Conservation (phyloP, 2,329 filamentous ascomycete genomes). For the Neofusicoccum sp. region DNA sequence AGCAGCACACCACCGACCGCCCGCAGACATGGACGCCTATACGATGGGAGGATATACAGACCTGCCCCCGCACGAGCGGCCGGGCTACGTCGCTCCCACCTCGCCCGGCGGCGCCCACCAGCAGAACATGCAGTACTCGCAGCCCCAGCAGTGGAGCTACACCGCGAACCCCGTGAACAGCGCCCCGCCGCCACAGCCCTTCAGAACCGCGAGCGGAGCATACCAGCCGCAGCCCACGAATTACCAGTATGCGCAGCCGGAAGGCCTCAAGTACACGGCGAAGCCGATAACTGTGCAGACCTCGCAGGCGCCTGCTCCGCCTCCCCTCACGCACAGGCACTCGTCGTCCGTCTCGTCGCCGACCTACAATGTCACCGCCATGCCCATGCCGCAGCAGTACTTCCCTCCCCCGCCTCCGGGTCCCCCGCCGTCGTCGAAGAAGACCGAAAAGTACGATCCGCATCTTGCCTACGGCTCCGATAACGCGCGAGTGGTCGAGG, state of each 20-base stretch:
- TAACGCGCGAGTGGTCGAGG: slow-evolving; percentile 40
- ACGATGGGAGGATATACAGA: slow-evolving; percentile 47
- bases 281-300: slow-evolving; percentile 32
- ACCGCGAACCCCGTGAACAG: slow-evolving; percentile 27
- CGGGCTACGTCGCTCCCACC: slow-evolving; percentile 32
- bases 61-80: slow-evolving; percentile 44
- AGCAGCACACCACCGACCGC: not conserved
- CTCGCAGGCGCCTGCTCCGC: slow-evolving; percentile 21
- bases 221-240: slow-evolving; percentile 21
- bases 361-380: slow-evolving; percentile 20
- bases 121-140: slow-evolving; percentile 34
- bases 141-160: slow-evolving; percentile 30
- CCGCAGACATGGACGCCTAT: slow-evolving; percentile 27
- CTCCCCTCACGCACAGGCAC: not conserved
- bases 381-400: slow-evolving; percentile 25
- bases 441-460: slow-evolving; percentile 24
- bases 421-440: slow-evolving; percentile 22
- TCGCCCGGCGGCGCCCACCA: slow-evolving; percentile 18
- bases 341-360: slow-evolving; percentile 8
- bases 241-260: slow-evolving; percentile 43
- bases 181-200: slow-evolving; percentile 19
- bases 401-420: slow-evolving; percentile 21
- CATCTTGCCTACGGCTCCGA: slow-evolving; percentile 23
- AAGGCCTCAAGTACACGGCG: slow-evolving; percentile 44
- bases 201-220: slow-evolving; percentile 19